phyloP scores from a whole-genome alignment of 2,329 filamentous ascomycete species.

The Stemphylium vesicarium region DNA sequence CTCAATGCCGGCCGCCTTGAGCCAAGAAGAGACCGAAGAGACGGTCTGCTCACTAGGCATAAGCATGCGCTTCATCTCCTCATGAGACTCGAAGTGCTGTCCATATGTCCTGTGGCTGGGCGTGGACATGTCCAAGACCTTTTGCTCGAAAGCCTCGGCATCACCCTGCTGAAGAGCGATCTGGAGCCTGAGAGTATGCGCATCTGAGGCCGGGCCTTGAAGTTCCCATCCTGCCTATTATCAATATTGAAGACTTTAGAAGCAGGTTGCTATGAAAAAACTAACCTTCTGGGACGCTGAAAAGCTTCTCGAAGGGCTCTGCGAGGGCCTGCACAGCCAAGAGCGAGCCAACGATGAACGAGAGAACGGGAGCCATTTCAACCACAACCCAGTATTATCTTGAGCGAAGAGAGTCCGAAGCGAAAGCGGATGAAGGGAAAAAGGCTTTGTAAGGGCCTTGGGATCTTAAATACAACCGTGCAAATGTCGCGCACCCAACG shows the following conservation, averaged over 20 bases:
- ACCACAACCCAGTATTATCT: slow-evolving; percentile 15
- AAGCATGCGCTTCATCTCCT: slow-evolving; percentile 54
- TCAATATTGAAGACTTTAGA: not conserved
- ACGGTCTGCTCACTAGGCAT: slow-evolving; percentile 49
- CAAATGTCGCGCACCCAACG: not conserved
- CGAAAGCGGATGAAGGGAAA: slow-evolving; percentile 9
- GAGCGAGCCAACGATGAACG: slow-evolving; percentile 32
- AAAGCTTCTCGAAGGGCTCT: slow-evolving; percentile 36
- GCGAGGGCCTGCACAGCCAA: slow-evolving; percentile 30
- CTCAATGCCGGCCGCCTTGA: slow-evolving; percentile 50
- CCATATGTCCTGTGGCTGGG: slow-evolving; percentile 58
- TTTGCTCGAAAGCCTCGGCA: slow-evolving; percentile 48
- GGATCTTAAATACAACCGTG: too few relatives aligned
- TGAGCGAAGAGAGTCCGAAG: slow-evolving; percentile 16
- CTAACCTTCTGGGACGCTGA: slow-evolving; percentile 30
- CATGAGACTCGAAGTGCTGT: slow-evolving; percentile 53
- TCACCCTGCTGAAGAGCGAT: slow-evolving; percentile 41
- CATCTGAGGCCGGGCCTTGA: slow-evolving; percentile 23
- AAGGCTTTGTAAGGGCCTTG: not conserved
- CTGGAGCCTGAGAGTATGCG: slow-evolving; percentile 35
- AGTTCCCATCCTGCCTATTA: slow-evolving; percentile 30
- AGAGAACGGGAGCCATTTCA: slow-evolving; percentile 32
- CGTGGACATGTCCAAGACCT: slow-evolving; percentile 53
- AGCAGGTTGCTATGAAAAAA: not conserved
- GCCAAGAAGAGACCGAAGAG: slow-evolving; percentile 52